A percentile compares a stretch with the other conserved stretches of the same genome.
phyloP scores from a whole-genome alignment of 192 early-diverging fungal genomes.

The Coemansia sp. region DNA sequence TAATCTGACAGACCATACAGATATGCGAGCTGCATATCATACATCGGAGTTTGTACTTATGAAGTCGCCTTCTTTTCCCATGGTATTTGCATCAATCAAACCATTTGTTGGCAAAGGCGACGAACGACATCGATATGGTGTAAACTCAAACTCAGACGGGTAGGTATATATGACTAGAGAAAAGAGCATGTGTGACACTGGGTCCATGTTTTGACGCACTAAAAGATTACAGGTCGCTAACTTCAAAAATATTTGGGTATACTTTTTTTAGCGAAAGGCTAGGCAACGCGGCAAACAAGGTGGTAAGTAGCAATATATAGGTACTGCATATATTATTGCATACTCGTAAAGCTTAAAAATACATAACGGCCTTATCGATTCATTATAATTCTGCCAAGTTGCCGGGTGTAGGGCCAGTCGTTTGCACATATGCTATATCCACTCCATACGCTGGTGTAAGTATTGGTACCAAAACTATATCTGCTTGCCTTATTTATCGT shows the following conservation, averaged over 20 bases:
- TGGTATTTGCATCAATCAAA: conserved; percentile 45
- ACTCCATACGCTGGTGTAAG: conserved; percentile 38
- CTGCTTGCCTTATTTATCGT: neutral
- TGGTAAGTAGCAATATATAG: no score
- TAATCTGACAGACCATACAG: conserved; percentile 10
- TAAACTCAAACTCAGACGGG: conserved; percentile 4
- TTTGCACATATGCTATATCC: conserved; percentile 45
- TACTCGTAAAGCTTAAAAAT: neutral
- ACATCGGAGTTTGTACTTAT: conserved; percentile 17
- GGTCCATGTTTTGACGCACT: no score
- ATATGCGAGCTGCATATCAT: conserved; percentile 11
- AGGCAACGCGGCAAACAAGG: neutral
- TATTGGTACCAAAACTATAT: neutral
- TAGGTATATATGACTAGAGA: conserved; percentile 2
- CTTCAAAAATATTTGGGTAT: neutral
- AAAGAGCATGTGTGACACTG: no score
- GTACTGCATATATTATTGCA: no score
- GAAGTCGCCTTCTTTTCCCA: conserved; percentile 30
- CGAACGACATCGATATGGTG: conserved; percentile 15
- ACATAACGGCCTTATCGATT: neutral
- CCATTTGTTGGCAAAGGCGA: conserved; percentile 38
- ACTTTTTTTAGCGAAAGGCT: neutral
- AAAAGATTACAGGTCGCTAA: neutral
- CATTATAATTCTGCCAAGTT: neutral
- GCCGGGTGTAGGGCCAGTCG: conserved; percentile 24